These are phyloP conservation scores for Tagetes patula DNA, from an alignment of 129 eudicot species.

Conservation along the genomic window DNA sequence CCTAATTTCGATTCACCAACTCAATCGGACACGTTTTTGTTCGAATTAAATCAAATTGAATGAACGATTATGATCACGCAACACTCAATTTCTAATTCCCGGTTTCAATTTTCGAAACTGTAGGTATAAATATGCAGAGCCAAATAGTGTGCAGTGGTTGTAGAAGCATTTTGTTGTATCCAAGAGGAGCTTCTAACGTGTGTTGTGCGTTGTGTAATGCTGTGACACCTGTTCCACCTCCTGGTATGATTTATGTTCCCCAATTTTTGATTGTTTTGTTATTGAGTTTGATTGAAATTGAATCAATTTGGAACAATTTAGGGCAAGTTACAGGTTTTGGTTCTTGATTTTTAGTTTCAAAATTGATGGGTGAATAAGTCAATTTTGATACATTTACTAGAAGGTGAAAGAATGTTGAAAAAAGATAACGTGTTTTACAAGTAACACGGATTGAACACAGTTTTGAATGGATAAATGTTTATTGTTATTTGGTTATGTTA, in stretches of 20 bases:
- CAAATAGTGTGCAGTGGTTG: constrained; percentile 83
- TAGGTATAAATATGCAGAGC: constrained; percentile 58
- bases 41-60: neutral
- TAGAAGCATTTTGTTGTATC: constrained; percentile 68
- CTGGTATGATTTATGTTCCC: constrained; percentile 38
- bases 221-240: constrained; percentile 70
- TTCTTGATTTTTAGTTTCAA: neutral
- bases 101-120: neutral
- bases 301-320: neutral
- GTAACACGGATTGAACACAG: constrained; percentile 22
- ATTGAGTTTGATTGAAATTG: neutral
- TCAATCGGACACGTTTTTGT: neutral
- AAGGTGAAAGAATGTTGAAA: constrained; percentile 12
- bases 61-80: neutral
- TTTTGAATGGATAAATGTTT: constrained; percentile 1
- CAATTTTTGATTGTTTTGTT: neutral
- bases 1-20: too few species aligned
- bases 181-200: constrained; percentile 86
- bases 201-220: constrained; percentile 75
- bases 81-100: neutral
- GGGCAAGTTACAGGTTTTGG: neutral
- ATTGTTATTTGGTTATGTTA: neutral
- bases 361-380: constrained; percentile 8
- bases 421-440: constrained; percentile 3
- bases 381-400: constrained; percentile 9